Conservation (phyloP, 202 grass and related monocot species). For the Setaria viridis region DNA sequence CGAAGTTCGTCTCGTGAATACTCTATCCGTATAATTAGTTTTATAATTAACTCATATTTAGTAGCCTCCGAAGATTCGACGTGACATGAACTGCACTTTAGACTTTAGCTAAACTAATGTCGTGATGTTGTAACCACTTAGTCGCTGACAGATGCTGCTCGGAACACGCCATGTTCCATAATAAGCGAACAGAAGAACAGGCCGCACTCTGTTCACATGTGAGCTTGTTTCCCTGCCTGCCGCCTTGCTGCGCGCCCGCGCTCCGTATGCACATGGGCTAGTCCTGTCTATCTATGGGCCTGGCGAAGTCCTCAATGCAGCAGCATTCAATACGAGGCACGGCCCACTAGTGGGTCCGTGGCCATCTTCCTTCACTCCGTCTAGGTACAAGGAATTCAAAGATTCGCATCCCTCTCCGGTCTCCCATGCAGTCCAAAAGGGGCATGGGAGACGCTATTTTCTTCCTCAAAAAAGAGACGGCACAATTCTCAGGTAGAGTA, state of each 20-base stretch:
- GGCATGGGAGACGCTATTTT: neutral
- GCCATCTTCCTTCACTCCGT: constrained; percentile 11
- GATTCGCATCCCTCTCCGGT: constrained; percentile 31
- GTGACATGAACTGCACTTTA: no score
- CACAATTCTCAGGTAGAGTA: constrained; percentile 34
- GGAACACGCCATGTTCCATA: constrained; percentile 28
- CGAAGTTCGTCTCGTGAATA: no score
- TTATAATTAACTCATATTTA: no score
- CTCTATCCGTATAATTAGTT: no score
- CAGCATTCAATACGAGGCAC: constrained; percentile 17
- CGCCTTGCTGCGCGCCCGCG: neutral
- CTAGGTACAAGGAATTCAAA: constrained; percentile 33
- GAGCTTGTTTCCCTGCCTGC: neutral
- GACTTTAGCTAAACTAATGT: neutral
- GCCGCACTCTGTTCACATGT: constrained; percentile 44
- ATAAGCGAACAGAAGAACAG: constrained; percentile 38
- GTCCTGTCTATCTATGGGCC: constrained; percentile 27
- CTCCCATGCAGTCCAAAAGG: neutral
- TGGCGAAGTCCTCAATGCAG: neutral
- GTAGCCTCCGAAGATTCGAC: no score
- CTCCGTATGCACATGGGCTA: constrained; percentile 51
- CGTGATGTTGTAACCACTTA: neutral
- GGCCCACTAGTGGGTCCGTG: constrained; percentile 39
- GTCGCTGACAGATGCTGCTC: neutral
- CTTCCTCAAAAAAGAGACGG: neutral